phyloP scores from a whole-genome alignment of 495 filamentous ascomycete genomes.

The Jackrogersella multiformis region DNA sequence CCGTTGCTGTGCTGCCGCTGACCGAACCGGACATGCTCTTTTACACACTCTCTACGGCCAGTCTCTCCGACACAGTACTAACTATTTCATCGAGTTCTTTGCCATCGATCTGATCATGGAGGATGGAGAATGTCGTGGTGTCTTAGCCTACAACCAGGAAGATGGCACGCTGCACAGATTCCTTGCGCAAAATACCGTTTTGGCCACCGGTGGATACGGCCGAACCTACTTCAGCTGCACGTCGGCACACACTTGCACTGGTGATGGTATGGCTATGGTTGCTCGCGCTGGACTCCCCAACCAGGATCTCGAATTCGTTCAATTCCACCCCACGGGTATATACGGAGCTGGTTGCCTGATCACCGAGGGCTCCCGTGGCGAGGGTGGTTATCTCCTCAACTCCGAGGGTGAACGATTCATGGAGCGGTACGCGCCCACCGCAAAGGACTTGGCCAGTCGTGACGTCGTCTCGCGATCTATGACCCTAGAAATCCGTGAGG shows the following conservation, averaged over 20 bases:
- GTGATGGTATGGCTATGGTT: slow-evolving; percentile 99
- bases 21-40: slow-evolving; percentile 94
- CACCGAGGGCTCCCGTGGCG: slow-evolving; percentile 96
- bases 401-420: slow-evolving; percentile 98
- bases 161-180: slow-evolving; percentile 97
- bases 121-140: slow-evolving; percentile 93
- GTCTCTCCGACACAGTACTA: slow-evolving; percentile 95
- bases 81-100: slow-evolving; percentile 99
- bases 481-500: slow-evolving; percentile 97
- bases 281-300: slow-evolving; percentile 96
- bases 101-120: slow-evolving; percentile 96
- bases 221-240: slow-evolving; percentile 98
- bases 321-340: slow-evolving; percentile 99
- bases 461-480: slow-evolving; percentile 96
- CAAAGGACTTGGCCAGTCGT: slow-evolving; percentile 93
- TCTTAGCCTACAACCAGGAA: slow-evolving; percentile 97
- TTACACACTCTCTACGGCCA: slow-evolving; percentile 98
- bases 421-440: slow-evolving; percentile 97
- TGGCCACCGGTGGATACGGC: slow-evolving; percentile 96
- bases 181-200: slow-evolving; percentile 92
- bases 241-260: slow-evolving; percentile 96
- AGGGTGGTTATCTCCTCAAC: slow-evolving; percentile 97
- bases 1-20: slow-evolving; percentile 92
- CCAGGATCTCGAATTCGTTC: slow-evolving; percentile 99
- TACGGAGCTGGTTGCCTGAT: slow-evolving; percentile 99